These are phyloP conservation scores for Cyclanthera cordifolia DNA, from an alignment of 306 rosid species.

Conservation along the genomic window DNA sequence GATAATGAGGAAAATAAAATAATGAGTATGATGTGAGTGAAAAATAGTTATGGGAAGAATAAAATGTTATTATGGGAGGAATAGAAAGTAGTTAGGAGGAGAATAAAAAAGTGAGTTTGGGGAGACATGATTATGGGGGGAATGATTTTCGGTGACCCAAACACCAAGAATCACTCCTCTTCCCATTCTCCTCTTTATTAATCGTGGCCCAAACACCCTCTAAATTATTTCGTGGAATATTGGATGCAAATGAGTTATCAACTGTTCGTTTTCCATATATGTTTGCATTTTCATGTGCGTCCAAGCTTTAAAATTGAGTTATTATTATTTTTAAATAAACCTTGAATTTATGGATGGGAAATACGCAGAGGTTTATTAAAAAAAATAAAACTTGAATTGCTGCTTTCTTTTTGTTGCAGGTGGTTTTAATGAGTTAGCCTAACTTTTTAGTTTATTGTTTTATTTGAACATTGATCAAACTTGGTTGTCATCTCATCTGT, in stretches of 20 bases:
- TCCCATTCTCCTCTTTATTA: no score
- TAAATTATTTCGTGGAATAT: not conserved
- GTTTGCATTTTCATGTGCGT: not conserved
- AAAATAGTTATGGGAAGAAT: no score
- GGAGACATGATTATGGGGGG: no score
- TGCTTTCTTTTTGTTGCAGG: not conserved
- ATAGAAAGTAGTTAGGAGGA: no score
- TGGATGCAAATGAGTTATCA: not conserved
- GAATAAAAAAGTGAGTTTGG: no score
- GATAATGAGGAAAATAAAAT: no score
- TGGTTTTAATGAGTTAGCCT: not conserved
- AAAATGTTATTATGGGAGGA: no score
- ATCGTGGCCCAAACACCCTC: no score
- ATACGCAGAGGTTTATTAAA: not conserved
- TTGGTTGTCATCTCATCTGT: conserved; percentile 8
- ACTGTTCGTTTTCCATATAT: not conserved
- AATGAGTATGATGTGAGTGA: no score
- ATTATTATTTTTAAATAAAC: not conserved
- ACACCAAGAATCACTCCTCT: no score
- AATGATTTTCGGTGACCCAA: no score
- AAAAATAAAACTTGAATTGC: no score
- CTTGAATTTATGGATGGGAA: not conserved
- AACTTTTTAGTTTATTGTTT: conserved; percentile 10
- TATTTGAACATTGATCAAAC: not conserved
- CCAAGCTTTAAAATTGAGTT: not conserved